These are phyloP conservation scores for Leccinum broughii DNA, from an alignment of 768 basidiomycete genomes.

Conservation along the genomic window DNA sequence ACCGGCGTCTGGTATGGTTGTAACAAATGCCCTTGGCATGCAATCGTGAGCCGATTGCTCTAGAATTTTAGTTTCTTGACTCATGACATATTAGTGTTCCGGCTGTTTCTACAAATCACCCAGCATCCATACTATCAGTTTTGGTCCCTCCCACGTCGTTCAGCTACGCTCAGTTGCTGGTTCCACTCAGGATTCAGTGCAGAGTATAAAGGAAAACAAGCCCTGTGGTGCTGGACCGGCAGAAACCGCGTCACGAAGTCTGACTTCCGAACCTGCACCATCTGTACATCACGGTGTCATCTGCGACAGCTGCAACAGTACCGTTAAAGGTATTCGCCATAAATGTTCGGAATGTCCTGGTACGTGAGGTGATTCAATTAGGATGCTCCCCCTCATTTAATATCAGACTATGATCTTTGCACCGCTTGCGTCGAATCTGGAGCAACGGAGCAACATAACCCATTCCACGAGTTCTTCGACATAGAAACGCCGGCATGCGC, in stretches of 20 bases:
- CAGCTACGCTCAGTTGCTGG: slow-evolving; percentile 13
- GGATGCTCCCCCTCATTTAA: slow-evolving; percentile 1
- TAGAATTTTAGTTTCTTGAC: neutral
- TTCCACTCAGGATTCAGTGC: neutral
- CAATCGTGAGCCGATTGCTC: slow-evolving; percentile 24
- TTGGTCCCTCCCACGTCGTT: slow-evolving; percentile 33
- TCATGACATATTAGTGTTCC: slow-evolving; percentile 27
- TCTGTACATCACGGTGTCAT: slow-evolving; percentile 53
- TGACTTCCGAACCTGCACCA: neutral
- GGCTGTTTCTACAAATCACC: slow-evolving; percentile 31
- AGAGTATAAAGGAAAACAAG: neutral
- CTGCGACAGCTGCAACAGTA: slow-evolving; percentile 64
- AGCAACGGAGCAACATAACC: slow-evolving; percentile 52
- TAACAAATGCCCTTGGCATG: slow-evolving; percentile 34
- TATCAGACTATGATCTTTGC: slow-evolving; percentile 72
- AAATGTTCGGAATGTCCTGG: slow-evolving; percentile 80
- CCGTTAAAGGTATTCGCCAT: slow-evolving; percentile 65
- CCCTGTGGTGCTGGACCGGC: neutral
- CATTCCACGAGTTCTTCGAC: slow-evolving; percentile 71
- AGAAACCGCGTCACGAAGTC: neutral
- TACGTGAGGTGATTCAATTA: slow-evolving; percentile 31
- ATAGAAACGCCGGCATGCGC: slow-evolving; percentile 65
- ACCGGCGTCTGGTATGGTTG: slow-evolving; percentile 32
- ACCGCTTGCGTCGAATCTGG: slow-evolving; percentile 53
- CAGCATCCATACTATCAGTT: slow-evolving; percentile 31